Evolutionary conservation across 495 filamentous ascomycete genomes (phyloP).

Genomic region (Penicillium dipodomyicola): DNA sequence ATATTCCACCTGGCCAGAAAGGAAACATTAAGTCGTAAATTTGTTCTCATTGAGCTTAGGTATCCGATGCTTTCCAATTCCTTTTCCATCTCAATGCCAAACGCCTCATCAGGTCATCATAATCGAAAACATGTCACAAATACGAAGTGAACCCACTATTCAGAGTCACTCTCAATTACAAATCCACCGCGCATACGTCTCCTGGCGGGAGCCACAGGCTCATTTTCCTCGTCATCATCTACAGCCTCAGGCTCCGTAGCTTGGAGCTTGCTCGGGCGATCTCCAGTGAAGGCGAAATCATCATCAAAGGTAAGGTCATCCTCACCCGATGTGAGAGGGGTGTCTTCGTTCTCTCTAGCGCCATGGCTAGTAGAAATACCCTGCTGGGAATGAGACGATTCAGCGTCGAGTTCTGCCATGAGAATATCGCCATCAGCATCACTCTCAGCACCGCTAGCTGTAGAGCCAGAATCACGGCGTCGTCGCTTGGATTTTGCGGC

Average conservation of each 20-base stretch:
- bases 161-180: conserved; percentile 53
- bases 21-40: conserved; percentile 1
- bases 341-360: conserved; percentile 26
- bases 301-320: conserved; percentile 42
- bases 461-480: conserved; percentile 29
- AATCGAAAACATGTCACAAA: conserved; percentile 12
- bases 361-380: conserved; percentile 24
- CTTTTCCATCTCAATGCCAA: conserved; percentile 18
- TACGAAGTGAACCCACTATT: conserved; percentile 25
- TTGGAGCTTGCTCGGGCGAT: conserved; percentile 19
- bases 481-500: conserved; percentile 34
- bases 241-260: conserved; percentile 9
- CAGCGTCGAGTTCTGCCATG: conserved; percentile 32
- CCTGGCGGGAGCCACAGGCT: conserved; percentile 29
- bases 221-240: conserved; percentile 34
- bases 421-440: conserved; percentile 37
- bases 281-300: conserved; percentile 36
- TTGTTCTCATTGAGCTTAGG: conserved; percentile 8
- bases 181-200: conserved; percentile 47
- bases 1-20: not conserved
- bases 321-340: conserved; percentile 31
- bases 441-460: conserved; percentile 21
- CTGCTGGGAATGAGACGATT: conserved; percentile 22
- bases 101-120: conserved; percentile 36
- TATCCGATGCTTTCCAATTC: conserved; percentile 16